Evolutionary conservation across 306 rosid genomes (phyloP).

Genomic region (Prunus mongolica): DNA sequence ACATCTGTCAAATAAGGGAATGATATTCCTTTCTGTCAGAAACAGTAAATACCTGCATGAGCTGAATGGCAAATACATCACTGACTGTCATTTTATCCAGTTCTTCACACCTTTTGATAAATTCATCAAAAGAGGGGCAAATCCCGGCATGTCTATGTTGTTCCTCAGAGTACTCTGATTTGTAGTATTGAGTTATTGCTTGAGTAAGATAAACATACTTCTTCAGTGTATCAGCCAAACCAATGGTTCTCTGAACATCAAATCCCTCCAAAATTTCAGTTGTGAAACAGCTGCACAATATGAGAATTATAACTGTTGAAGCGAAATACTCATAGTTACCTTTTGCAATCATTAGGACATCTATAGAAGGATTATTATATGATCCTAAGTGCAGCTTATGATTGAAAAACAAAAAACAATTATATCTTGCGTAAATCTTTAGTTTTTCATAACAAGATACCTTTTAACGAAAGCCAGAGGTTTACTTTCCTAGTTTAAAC

Average conservation of each 20-base stretch:
- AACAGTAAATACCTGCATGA: slow-evolving; percentile 72
- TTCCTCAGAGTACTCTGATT: slow-evolving; percentile 44
- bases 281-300: slow-evolving; percentile 76
- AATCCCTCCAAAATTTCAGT: slow-evolving; percentile 94
- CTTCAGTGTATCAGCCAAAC: slow-evolving; percentile 80
- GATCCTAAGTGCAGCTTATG: background rate
- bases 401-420: background rate
- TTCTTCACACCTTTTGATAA: slow-evolving; percentile 69
- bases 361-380: background rate
- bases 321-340: background rate
- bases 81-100: slow-evolving; percentile 77
- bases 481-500: background rate
- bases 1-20: slow-evolving; percentile 1
- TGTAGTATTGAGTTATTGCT: slow-evolving; percentile 73
- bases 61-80: slow-evolving; percentile 89
- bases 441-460: background rate
- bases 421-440: no score
- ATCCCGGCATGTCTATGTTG: slow-evolving; percentile 23
- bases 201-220: slow-evolving; percentile 85
- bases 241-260: slow-evolving; percentile 86
- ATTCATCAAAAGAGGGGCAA: slow-evolving; percentile 64
- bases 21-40: background rate
- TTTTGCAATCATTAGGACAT: background rate
- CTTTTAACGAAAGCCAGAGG: background rate
- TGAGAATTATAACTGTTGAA: background rate